phyloP scores from a whole-genome alignment of 2,329 filamentous ascomycete genomes.

The Colletotrichum costaricense region DNA sequence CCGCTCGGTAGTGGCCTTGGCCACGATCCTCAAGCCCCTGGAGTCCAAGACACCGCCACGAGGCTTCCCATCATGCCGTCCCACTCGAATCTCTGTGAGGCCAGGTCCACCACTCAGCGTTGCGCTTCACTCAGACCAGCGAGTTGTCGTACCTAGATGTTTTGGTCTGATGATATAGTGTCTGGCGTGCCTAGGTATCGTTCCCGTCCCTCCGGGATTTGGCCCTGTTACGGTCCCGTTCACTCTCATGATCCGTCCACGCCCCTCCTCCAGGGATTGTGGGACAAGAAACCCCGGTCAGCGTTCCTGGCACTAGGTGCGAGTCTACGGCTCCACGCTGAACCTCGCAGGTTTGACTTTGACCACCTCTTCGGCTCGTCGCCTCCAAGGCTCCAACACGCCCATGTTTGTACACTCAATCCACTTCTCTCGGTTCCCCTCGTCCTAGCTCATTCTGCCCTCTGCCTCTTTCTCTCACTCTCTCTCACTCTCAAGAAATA shows the following conservation, averaged over 20 bases:
- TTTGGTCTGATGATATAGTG: background rate
- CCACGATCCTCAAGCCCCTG: background rate
- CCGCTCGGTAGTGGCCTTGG: background rate
- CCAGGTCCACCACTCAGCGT: background rate
- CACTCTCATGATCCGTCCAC: background rate
- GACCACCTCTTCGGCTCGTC: background rate
- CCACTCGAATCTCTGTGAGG: background rate
- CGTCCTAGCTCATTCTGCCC: background rate
- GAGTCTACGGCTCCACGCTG: constrained; percentile 4
- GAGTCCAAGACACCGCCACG: background rate
- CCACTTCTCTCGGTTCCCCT: background rate
- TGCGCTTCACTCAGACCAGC: background rate
- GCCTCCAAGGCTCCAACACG: background rate
- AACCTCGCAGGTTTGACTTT: background rate
- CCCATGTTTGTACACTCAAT: background rate
- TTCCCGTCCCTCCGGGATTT: constrained; percentile 16
- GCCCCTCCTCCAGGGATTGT: background rate
- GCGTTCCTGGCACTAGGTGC: background rate
- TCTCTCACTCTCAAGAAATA: background rate
- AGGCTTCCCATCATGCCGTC: background rate
- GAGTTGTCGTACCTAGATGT: background rate
- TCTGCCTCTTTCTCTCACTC: background rate
- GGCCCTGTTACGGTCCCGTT: constrained; percentile 26
- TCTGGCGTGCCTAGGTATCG: background rate
- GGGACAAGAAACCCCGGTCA: background rate